Percentiles rank a stretch among this genome's conserved stretches.
phyloP scores from a whole-genome alignment of 192 early-diverging fungal genomes.

The Backusella parvicylindrica region DNA sequence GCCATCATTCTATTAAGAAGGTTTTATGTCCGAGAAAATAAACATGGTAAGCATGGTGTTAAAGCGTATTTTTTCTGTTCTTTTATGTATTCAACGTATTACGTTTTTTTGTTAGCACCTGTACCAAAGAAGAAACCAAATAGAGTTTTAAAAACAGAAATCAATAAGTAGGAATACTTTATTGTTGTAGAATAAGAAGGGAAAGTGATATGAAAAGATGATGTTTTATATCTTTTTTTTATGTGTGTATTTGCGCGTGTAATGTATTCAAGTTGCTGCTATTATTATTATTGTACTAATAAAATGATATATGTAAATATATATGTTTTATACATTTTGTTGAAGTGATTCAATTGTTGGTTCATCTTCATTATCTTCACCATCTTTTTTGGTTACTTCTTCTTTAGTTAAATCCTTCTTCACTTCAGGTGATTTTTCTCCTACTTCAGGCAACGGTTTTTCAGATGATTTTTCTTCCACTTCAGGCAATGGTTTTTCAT shows the following conservation, averaged over 20 bases:
- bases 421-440: no score
- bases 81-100: background rate
- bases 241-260: background rate
- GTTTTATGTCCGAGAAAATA: conserved; percentile 94
- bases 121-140: conserved; percentile 84
- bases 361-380: background rate
- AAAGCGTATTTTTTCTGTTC: background rate
- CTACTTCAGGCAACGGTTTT: background rate
- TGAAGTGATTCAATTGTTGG: background rate
- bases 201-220: background rate
- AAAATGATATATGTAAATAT: background rate
- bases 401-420: no score
- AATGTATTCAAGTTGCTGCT: background rate
- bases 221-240: background rate
- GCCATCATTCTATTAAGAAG: conserved; percentile 82
- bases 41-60: conserved; percentile 54
- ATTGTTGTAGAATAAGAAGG: background rate
- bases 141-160: conserved; percentile 74
- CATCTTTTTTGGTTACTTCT: no score
- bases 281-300: background rate
- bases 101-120: conserved; percentile 58
- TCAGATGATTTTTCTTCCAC: no score
- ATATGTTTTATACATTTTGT: background rate
- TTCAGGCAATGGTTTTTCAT: background rate
- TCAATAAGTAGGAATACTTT: background rate